Evolutionary conservation across 2,329 filamentous ascomycete genomes (phyloP).

Genomic region (Fusarium begoniae): DNA sequence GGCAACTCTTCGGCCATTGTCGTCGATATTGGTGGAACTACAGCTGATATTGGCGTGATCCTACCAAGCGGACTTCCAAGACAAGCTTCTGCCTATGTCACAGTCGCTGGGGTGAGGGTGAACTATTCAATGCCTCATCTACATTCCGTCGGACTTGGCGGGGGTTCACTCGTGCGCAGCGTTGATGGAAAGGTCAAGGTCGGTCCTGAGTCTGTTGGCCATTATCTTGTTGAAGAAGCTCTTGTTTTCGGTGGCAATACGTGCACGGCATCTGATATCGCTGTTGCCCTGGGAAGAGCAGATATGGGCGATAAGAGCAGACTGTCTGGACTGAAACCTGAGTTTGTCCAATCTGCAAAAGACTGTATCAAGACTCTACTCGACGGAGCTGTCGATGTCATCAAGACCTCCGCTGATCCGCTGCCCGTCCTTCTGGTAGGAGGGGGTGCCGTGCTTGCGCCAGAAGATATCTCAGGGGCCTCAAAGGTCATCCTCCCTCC

Average conservation of each 20-base stretch:
- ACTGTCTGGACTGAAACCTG: neutral
- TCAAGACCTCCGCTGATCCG: neutral
- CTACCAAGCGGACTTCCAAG: slow-evolving; percentile 36
- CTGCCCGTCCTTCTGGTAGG: slow-evolving; percentile 45
- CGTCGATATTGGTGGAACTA: slow-evolving; percentile 64
- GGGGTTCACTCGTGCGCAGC: neutral
- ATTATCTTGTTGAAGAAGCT: neutral
- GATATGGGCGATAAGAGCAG: neutral
- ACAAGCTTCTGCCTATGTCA: slow-evolving; percentile 1
- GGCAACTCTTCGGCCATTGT: slow-evolving; percentile 44
- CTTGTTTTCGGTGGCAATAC: slow-evolving; percentile 3
- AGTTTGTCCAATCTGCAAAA: neutral
- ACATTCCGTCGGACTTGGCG: slow-evolving; percentile 44
- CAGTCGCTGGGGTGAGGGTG: slow-evolving; percentile 4
- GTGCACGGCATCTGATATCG: neutral
- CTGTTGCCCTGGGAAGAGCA: neutral
- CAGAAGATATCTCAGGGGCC: slow-evolving; percentile 49
- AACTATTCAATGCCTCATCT: slow-evolving; percentile 24
- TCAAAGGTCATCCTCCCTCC: slow-evolving; percentile 44
- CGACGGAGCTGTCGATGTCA: neutral
- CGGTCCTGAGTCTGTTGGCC: neutral
- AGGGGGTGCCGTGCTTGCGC: slow-evolving; percentile 55
- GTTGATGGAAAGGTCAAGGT: neutral
- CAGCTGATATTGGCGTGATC: slow-evolving; percentile 60
- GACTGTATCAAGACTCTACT: neutral